Evolutionary conservation across 768 basidiomycete genomes (phyloP).

Genomic region (Trametes meyenii): DNA sequence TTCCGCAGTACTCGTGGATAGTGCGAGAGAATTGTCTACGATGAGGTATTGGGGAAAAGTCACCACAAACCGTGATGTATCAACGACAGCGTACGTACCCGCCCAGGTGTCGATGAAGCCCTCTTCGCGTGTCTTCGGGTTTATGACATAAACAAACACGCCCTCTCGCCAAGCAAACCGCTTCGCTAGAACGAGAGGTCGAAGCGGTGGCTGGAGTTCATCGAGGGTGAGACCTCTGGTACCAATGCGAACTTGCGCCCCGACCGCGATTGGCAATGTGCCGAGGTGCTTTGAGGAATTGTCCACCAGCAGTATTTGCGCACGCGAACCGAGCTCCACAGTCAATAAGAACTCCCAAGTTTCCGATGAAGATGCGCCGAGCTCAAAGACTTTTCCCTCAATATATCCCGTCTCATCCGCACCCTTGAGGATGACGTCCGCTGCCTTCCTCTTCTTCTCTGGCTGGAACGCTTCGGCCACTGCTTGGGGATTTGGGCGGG

Average conservation of each 20-base stretch:
- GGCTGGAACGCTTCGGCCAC: conserved; percentile 6
- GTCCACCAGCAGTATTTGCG: conserved; percentile 45
- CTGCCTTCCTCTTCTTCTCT: conserved; percentile 6
- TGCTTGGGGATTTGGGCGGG: conserved; percentile 4
- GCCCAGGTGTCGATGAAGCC: conserved; percentile 6
- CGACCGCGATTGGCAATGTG: conserved; percentile 43
- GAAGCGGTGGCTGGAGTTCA: conserved; percentile 13
- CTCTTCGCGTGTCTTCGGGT: conserved; percentile 7
- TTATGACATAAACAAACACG: background rate
- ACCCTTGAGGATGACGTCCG: conserved; percentile 37
- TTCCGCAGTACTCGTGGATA: no score
- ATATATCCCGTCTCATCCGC: conserved; percentile 43
- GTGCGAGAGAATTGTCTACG: no score
- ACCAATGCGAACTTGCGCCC: conserved; percentile 49
- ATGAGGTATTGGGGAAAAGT: background rate
- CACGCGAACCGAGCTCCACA: conserved; percentile 28
- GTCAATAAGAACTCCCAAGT: conserved; percentile 27
- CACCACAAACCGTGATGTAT: no score
- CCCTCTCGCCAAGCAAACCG: conserved; percentile 8
- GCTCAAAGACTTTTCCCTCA: conserved; percentile 37
- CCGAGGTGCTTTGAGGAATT: conserved; percentile 34
- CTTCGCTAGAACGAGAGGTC: conserved; percentile 26
- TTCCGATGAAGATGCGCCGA: background rate
- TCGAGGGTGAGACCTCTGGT: conserved; percentile 47
- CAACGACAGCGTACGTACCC: background rate